Evolutionary conservation across 2,329 filamentous ascomycete genomes (phyloP).

Genomic region (Penicillium psychrosexuale): DNA sequence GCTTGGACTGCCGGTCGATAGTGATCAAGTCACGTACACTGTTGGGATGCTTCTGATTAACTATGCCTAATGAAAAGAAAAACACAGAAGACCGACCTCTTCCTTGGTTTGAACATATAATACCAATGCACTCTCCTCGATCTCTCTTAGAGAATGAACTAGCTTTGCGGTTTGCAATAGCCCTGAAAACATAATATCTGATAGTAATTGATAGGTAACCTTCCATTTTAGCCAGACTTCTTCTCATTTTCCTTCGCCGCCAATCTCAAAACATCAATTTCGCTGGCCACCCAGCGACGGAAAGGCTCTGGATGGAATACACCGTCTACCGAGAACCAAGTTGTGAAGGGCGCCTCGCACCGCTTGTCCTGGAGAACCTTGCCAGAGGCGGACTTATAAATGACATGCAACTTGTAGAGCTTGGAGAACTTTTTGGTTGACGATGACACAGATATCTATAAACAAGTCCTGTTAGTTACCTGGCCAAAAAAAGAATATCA

Average conservation of each 20-base stretch:
- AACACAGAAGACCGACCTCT: neutral
- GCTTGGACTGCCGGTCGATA: neutral
- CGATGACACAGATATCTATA: conserved; percentile 69
- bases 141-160: neutral
- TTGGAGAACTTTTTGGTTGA: conserved; percentile 75
- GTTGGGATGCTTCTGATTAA: neutral
- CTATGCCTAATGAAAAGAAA: neutral
- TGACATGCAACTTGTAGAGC: conserved; percentile 71
- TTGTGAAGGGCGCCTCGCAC: conserved; percentile 57
- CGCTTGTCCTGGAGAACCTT: conserved; percentile 47
- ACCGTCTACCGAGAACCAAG: conserved; percentile 58
- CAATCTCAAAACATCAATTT: conserved; percentile 54
- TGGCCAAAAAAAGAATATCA: neutral
- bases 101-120: neutral
- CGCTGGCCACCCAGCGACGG: conserved; percentile 59
- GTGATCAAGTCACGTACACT: neutral
- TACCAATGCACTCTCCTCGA: neutral
- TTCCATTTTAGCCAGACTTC: conserved; percentile 22
- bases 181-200: neutral
- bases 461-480: conserved; percentile 3
- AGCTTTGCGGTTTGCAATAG: neutral
- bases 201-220: neutral
- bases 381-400: conserved; percentile 39
- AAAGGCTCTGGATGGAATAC: conserved; percentile 60
- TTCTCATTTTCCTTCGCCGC: conserved; percentile 43